Conservation (phyloP, 1,284 basidiomycete species). For the Cerioporus squamosus region DNA sequence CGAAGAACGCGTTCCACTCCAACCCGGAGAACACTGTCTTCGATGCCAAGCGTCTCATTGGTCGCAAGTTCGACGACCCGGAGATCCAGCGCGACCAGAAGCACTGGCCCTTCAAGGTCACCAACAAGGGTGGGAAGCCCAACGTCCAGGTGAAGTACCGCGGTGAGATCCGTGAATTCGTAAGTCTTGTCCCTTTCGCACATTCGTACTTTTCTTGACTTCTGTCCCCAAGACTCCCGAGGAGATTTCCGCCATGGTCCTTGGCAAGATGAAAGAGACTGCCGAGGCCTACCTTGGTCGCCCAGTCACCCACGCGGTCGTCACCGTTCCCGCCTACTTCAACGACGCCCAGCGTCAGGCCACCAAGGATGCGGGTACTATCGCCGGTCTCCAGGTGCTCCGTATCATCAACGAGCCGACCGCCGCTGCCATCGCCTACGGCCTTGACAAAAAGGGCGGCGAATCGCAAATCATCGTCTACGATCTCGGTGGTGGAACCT, state of each 20-base stretch:
- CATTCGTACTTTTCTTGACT: not conserved
- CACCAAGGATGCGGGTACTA: constrained; percentile 98
- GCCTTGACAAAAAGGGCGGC: constrained; percentile 94
- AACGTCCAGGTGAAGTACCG: constrained; percentile 86
- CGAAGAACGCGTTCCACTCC: constrained; percentile 80
- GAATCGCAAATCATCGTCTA: constrained; percentile 95
- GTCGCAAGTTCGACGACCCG: constrained; percentile 81
- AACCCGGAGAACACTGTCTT: constrained; percentile 97
- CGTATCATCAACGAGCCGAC: constrained; percentile 99
- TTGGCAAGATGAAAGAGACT: constrained; percentile 99
- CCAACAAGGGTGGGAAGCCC: constrained; percentile 86
- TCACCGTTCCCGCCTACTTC: constrained; percentile 99
- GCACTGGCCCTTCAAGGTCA: constrained; percentile 88
- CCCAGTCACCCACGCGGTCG: constrained; percentile 96
- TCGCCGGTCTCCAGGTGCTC: constrained; percentile 94
- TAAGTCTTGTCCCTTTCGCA: constrained; percentile 41
- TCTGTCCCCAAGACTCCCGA: constrained; percentile 67
- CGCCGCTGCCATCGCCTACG: constrained; percentile 97
- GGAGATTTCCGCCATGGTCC: constrained; percentile 94
- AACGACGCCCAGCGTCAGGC: constrained; percentile 99
- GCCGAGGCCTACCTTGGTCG: constrained; percentile 97
- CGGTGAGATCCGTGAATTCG: constrained; percentile 85
- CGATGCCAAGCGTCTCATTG: constrained; percentile 97
- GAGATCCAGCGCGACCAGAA: constrained; percentile 85
- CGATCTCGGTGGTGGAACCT: constrained; percentile 82